Evolutionary conservation across 768 basidiomycete genomes (phyloP), one percentile per base, ranked within the genome.

Genomic region (Boletus barrowsii): DNA sequence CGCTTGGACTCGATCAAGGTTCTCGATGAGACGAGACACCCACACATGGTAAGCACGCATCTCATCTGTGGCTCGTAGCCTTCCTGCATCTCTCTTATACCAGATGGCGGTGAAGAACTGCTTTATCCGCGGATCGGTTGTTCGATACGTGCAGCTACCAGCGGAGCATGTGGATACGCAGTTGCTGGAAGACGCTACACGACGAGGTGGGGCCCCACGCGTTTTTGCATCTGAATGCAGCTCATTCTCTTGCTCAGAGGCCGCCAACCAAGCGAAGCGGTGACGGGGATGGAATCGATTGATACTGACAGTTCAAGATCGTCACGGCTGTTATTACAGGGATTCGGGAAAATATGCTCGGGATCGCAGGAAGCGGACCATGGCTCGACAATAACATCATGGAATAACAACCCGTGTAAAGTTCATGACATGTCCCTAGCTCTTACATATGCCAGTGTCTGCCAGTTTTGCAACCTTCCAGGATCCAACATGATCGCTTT

Each of bases 61-160:
- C 26, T 7, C n/a, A 8, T 48, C 32, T 24, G 17, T 10, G 37
- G 9, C 37, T 18, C 33, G 22, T 42, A 35, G 8, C n/a, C 10
- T 26, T 32, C 32, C 29, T 53, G 3, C 11, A 39, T 40, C 30
- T 47, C 4, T 5, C 10, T 37, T 5, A 24, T 33, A 33, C 13
- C 62, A 98, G 96, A 94, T 98, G 86, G 94, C 96, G 0, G 94
- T 99, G 41, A 96, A 95, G 76, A 98, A 98, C 72, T 97, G 94
- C 71, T 99, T 99, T 69, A 99, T 99, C 63, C 88, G 97, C 41
- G 97, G 97, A 58, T 96, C 93, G 17, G 97, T 98, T 14, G 95
- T 99, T 49, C 88, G 97, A 61, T 99, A 99, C 65, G 97, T 98
- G 18, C 92, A 96, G 68, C 78, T 99, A 51, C 93, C 93, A 3